These are phyloP conservation scores for Neophaeococcomyces aloes DNA, from an alignment of 2,329 filamentous ascomycete species.

Conservation along the genomic window DNA sequence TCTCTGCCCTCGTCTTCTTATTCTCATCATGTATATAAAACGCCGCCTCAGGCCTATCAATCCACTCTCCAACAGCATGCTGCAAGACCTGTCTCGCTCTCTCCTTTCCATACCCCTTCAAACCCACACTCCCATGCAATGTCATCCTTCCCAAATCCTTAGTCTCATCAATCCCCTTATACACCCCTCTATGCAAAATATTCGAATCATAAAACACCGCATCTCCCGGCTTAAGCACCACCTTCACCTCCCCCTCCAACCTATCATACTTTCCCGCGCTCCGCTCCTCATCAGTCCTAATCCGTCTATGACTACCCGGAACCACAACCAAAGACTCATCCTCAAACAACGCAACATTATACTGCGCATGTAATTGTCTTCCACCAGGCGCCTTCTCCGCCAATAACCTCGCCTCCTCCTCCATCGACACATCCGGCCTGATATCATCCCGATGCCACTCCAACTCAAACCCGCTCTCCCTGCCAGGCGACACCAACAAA, in stretches of 20 bases:
- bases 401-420: conserved; percentile 57
- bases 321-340: conserved; percentile 66
- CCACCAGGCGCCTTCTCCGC: conserved; percentile 34
- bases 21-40: conserved; percentile 21
- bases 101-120: conserved; percentile 30
- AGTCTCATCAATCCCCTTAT: conserved; percentile 29
- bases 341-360: conserved; percentile 71
- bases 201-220: conserved; percentile 86
- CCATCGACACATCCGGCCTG: conserved; percentile 50
- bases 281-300: conserved; percentile 60
- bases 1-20: conserved; percentile 28
- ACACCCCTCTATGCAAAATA: conserved; percentile 50
- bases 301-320: conserved; percentile 62
- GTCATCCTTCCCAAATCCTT: conserved; percentile 32
- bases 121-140: conserved; percentile 34
- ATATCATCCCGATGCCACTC: conserved; percentile 84
- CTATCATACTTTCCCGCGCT: conserved; percentile 54
- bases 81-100: conserved; percentile 36
- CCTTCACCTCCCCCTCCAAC: conserved; percentile 55
- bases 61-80: conserved; percentile 37
- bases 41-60: conserved; percentile 31
- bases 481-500: conserved; percentile 60
- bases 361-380: conserved; percentile 67
- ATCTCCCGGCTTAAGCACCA: conserved; percentile 61
- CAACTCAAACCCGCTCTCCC: conserved; percentile 56